Base-by-base conservation (phyloP, 176 grass and related monocot genomes). In the Paspalum notatum region DNA sequence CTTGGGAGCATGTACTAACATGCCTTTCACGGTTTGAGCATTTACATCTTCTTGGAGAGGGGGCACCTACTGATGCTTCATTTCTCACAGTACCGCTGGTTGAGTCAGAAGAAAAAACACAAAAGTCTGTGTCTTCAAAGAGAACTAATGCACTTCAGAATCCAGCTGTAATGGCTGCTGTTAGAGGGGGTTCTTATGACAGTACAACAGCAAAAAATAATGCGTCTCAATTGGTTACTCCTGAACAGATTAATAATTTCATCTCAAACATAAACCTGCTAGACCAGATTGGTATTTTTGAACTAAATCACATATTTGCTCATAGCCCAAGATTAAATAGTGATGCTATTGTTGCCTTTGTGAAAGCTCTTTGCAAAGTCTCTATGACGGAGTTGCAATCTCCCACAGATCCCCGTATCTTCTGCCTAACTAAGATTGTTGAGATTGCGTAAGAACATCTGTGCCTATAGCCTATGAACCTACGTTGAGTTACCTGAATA, bases 341-440 rank as follows among this genome's bases (percentile, higher is more conserved):
- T 78, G 93, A 99, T 65, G 96, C 96, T n/a, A 99, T 99, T 83
- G 92, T 99, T 81, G 90, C 92, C 91, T 99, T 99, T 88, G 92
- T 99, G 53, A 91, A 93, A 82, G 92, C 96, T 78, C 92, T 95
- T 84, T 99, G 96, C 77, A 99, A 99, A 79, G 96, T 99, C 77
- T 89, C 96, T 18, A 93, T 99, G 12, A 84, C 86, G 6, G 96
- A 99, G 75, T 83, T 99, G 72, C 96, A 95, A 16, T 95, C 96
- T 84, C 92, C 96, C 66, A 90, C 89, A 69, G 92, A 99, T 88
- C 96, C 96, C 52, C 92, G 92, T 22, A 92, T 99, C 77, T 99
- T 99, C 89, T 93, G 96, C 57, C 84, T 99, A 68, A 99, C 96
- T 66, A 99, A 99, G 91, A 95, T 99, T 67, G 96, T 95, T 27